Conservation (phyloP, 2,329 filamentous ascomycete genomes). For the Cytospora leucostoma region DNA sequence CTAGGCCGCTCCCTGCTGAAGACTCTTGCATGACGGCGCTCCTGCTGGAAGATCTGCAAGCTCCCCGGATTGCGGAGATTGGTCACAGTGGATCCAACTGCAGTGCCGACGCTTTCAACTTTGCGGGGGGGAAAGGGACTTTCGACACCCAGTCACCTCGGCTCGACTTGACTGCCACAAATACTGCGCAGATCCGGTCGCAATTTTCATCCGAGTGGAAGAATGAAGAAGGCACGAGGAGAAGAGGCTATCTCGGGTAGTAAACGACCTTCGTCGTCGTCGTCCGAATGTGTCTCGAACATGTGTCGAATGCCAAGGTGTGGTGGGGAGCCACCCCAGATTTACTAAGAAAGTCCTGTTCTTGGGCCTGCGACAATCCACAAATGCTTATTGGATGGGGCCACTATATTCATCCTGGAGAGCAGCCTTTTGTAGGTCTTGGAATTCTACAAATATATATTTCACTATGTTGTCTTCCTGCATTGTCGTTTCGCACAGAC, state of each 20-base stretch:
- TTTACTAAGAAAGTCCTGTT: slow-evolving; percentile 1
- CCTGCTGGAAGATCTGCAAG: slow-evolving; percentile 3
- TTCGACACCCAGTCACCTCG: not conserved
- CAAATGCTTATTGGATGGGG: slow-evolving; percentile 10
- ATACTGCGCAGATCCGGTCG: not conserved
- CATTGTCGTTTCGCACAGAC: not conserved
- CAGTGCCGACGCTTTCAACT: not conserved
- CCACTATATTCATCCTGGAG: slow-evolving; percentile 1
- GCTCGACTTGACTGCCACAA: not conserved
- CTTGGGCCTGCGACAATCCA: slow-evolving; percentile 7
- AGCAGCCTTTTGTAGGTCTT: not conserved
- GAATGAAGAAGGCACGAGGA: not conserved
- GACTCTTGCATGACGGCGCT: not conserved
- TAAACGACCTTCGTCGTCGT: slow-evolving; percentile 9
- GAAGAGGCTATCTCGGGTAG: slow-evolving; percentile 14
- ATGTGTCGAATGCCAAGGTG: not conserved
- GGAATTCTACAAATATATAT: slow-evolving; percentile 28
- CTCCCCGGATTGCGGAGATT: slow-evolving; percentile 15
- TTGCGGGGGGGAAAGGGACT: not conserved
- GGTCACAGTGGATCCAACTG: not conserved
- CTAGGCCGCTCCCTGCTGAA: not conserved
- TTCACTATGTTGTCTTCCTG: not conserved
- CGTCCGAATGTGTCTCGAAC: not conserved
- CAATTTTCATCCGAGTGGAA: slow-evolving; percentile 21
- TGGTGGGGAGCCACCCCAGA: slow-evolving; percentile 20